Percentiles rank a stretch among this genome's conserved stretches.
Conservation (phyloP, 176 grass and related monocot genomes). For the Zoysia japonica region DNA sequence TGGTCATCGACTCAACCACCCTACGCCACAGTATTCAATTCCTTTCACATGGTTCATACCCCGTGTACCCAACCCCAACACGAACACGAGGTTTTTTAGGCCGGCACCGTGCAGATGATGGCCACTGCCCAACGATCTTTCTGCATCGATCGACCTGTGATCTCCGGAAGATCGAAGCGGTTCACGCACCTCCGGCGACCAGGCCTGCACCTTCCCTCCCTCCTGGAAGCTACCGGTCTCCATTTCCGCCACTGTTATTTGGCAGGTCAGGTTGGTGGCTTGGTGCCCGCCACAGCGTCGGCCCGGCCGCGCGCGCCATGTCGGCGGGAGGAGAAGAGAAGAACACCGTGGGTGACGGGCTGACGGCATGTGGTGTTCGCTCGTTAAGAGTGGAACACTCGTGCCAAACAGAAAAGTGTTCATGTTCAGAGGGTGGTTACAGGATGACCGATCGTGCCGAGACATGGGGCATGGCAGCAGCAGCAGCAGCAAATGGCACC, state of each 20-base stretch:
- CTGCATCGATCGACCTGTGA: neutral
- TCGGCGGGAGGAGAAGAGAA: neutral
- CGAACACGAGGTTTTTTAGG: constrained; percentile 35
- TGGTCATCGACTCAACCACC: constrained; percentile 34
- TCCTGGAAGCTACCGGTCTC: constrained; percentile 36
- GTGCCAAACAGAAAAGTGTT: constrained; percentile 27
- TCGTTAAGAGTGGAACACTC: constrained; percentile 23
- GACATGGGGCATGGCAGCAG: no score
- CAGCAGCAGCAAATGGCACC: no score
- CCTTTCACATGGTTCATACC: constrained; percentile 51
- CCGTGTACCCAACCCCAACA: constrained; percentile 18
- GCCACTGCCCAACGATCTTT: constrained; percentile 37
- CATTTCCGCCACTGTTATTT: neutral
- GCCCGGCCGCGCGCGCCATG: no score
- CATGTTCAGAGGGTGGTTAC: neutral
- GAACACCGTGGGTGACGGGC: no score
- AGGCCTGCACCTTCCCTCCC: constrained; percentile 30
- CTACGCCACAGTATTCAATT: constrained; percentile 52
- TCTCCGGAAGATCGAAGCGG: constrained; percentile 24
- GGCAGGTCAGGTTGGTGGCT: constrained; percentile 31
- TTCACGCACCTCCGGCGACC: constrained; percentile 29
- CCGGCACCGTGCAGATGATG: neutral
- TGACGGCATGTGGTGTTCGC: neutral
- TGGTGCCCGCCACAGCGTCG: constrained; percentile 1
- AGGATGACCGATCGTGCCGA: neutral